These are phyloP conservation scores for Fusarium papillatum DNA, from an alignment of 2,329 filamentous ascomycete genomes.

Conservation along the genomic window DNA sequence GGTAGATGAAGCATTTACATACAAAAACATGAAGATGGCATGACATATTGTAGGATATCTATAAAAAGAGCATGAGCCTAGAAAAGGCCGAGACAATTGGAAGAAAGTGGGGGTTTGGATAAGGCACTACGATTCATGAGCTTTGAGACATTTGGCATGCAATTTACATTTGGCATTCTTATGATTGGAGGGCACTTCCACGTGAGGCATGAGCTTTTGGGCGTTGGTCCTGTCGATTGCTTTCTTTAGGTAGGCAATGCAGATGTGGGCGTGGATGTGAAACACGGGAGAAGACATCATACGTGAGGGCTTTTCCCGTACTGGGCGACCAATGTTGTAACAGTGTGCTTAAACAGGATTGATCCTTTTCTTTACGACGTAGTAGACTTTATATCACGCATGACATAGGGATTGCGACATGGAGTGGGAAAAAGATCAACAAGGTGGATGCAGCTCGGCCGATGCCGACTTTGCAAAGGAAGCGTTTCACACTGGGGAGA, in stretches of 20 bases:
- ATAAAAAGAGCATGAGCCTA: background rate
- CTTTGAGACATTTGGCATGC: constrained; percentile 12
- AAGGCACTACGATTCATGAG: constrained; percentile 30
- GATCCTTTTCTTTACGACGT: background rate
- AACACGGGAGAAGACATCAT: constrained; percentile 2
- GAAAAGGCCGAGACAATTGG: constrained; percentile 4
- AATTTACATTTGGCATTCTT: background rate
- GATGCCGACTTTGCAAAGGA: constrained; percentile 15
- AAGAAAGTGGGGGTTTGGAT: constrained; percentile 6
- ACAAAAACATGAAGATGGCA: background rate
- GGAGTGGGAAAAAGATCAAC: constrained; percentile 1
- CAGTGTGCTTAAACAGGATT: background rate
- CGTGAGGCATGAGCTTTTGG: background rate
- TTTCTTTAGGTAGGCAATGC: background rate
- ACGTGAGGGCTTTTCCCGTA: background rate
- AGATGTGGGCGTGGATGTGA: background rate
- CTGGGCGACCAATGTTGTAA: background rate
- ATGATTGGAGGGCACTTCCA: background rate
- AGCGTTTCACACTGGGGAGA: constrained; percentile 28
- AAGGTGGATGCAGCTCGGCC: constrained; percentile 12
- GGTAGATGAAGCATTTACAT: background rate
- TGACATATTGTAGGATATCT: constrained; percentile 1
- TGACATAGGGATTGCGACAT: constrained; percentile 12
- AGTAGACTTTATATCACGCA: constrained; percentile 6
- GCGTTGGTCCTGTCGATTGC: background rate